Percentiles rank a stretch among this genome's conserved stretches.
Conservation (phyloP, 495 filamentous ascomycete species). For the Penicillium dipodomyicola region DNA sequence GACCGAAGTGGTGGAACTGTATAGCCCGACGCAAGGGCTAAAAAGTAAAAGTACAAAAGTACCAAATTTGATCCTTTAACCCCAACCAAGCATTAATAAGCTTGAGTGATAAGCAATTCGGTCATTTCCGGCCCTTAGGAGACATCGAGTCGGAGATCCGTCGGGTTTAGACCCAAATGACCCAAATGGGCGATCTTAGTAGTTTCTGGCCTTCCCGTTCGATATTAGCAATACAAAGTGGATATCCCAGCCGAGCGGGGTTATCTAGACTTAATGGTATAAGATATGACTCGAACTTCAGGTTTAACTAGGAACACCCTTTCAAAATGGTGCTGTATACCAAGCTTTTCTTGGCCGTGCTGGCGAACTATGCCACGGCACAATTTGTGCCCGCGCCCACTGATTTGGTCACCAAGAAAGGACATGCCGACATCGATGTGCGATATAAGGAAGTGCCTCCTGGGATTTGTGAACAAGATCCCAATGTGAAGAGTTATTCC, state of each 20-base stretch:
- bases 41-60: background rate
- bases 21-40: background rate
- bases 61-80: background rate
- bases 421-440: constrained; percentile 51
- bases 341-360: background rate
- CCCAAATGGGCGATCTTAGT: background rate
- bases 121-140: background rate
- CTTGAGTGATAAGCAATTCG: constrained; percentile 1
- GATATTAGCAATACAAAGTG: constrained; percentile 12
- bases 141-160: background rate
- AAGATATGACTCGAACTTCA: background rate
- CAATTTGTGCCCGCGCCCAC: constrained; percentile 62
- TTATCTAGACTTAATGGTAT: background rate
- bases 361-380: constrained; percentile 22
- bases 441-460: constrained; percentile 62
- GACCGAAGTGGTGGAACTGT: too few relatives aligned
- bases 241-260: constrained; percentile 9
- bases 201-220: constrained; percentile 10
- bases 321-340: background rate
- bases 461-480: constrained; percentile 65
- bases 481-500: constrained; percentile 62
- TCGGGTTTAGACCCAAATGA: background rate
- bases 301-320: background rate
- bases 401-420: constrained; percentile 49
- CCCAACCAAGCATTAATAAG: background rate